Conservation (phyloP, 2,329 filamentous ascomycete genomes). For the Scedosporium boydii region DNA sequence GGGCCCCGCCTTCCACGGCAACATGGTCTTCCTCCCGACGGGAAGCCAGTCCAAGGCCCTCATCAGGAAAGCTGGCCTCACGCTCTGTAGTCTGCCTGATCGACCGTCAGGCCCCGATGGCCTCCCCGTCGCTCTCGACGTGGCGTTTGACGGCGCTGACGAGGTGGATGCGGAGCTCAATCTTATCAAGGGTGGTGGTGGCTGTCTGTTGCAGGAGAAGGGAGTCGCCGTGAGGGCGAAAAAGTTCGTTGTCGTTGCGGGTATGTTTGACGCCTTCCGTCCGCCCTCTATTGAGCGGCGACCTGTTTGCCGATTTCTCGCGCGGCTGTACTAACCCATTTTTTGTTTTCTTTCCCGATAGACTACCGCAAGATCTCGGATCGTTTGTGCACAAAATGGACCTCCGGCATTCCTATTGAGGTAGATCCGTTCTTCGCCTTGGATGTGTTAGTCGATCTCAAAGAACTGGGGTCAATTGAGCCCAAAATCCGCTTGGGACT, state of each 20-base stretch:
- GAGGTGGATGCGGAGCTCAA: slow-evolving; percentile 93
- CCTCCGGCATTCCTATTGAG: slow-evolving; percentile 74
- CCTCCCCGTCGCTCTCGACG: slow-evolving; percentile 55
- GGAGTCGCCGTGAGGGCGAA: slow-evolving; percentile 76
- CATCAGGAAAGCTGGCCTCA: slow-evolving; percentile 69
- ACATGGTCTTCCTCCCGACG: slow-evolving; percentile 83
- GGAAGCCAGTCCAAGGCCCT: slow-evolving; percentile 85
- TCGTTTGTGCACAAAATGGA: slow-evolving; percentile 68
- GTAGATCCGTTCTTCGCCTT: slow-evolving; percentile 77
- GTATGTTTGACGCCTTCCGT: slow-evolving; percentile 31
- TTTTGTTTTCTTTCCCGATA: slow-evolving; percentile 18
- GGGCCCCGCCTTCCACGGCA: slow-evolving; percentile 39
- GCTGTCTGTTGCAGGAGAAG: slow-evolving; percentile 98
- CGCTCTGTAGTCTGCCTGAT: slow-evolving; percentile 67
- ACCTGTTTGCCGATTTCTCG: background rate
- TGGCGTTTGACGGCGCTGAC: slow-evolving; percentile 93
- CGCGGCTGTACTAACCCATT: background rate
- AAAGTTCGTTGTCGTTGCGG: slow-evolving; percentile 81
- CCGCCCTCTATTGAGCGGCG: background rate
- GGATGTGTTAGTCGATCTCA: slow-evolving; percentile 65
- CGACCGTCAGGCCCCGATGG: slow-evolving; percentile 47
- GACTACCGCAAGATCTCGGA: slow-evolving; percentile 85
- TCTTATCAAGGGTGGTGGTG: slow-evolving; percentile 94
- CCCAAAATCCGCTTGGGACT: slow-evolving; percentile 65
- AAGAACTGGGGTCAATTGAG: slow-evolving; percentile 59